phyloP scores from a whole-genome alignment of 2,329 filamentous ascomycete genomes.

The Fusarium dimerum region DNA sequence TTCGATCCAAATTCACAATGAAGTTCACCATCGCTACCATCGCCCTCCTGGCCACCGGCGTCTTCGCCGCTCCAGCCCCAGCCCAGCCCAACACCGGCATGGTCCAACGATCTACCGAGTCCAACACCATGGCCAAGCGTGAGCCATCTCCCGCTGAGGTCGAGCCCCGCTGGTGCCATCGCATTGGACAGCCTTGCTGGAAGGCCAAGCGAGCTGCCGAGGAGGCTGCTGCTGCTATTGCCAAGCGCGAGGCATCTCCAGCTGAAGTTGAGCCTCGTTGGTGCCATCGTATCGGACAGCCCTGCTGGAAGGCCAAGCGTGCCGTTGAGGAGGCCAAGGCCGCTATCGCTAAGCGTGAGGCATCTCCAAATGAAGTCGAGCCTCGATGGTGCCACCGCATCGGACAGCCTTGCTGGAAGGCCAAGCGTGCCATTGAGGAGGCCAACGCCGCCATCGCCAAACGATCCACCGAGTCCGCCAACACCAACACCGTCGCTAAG shows the following conservation, averaged over 20 bases:
- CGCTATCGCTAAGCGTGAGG: slow-evolving; percentile 30
- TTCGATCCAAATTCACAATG: slow-evolving; percentile 21
- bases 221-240: slow-evolving; percentile 28
- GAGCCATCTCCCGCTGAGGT: slow-evolving; percentile 18
- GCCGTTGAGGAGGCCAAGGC: slow-evolving; percentile 36
- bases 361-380: slow-evolving; percentile 23
- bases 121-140: slow-evolving; percentile 1
- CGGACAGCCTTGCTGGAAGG: slow-evolving; percentile 41
- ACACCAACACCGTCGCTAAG: slow-evolving; percentile 19
- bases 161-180: slow-evolving; percentile 14
- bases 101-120: background rate
- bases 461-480: slow-evolving; percentile 26
- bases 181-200: slow-evolving; percentile 15
- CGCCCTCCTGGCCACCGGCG: slow-evolving; percentile 20
- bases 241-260: slow-evolving; percentile 19
- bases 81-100: slow-evolving; percentile 8
- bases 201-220: slow-evolving; percentile 29
- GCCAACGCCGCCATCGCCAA: slow-evolving; percentile 26
- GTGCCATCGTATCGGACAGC: slow-evolving; percentile 41
- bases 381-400: slow-evolving; percentile 28
- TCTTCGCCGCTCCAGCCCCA: slow-evolving; percentile 11
- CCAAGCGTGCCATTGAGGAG: slow-evolving; percentile 32
- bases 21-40: slow-evolving; percentile 31
- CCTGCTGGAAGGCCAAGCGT: slow-evolving; percentile 45
- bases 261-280: slow-evolving; percentile 26